These are phyloP conservation scores for Magnolia kwangsiensis DNA, from an alignment of 164 flowering plant species.

Conservation along the genomic window DNA sequence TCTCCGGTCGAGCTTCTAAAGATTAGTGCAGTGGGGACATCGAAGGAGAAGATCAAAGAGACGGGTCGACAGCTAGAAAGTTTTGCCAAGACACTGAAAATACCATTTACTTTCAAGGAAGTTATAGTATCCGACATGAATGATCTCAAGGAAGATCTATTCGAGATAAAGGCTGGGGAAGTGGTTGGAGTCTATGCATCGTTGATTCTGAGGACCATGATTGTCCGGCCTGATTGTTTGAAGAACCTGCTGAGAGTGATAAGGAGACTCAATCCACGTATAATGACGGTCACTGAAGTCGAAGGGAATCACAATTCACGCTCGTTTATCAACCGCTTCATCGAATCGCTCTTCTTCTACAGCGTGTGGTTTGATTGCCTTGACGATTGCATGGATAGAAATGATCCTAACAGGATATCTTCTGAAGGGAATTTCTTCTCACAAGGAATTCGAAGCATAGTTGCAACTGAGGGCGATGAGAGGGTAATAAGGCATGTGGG, in stretches of 20 bases:
- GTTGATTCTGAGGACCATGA: slow-evolving; percentile 14
- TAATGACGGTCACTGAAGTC: slow-evolving; percentile 44
- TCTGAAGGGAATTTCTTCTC: slow-evolving; percentile 27
- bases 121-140: slow-evolving; percentile 32
- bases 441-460: slow-evolving; percentile 35
- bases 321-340: slow-evolving; percentile 40
- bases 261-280: slow-evolving; percentile 34
- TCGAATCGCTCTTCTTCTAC: slow-evolving; percentile 47
- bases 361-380: slow-evolving; percentile 48
- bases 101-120: slow-evolving; percentile 32
- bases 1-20: slow-evolving; percentile 41
- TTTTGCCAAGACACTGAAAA: slow-evolving; percentile 33
- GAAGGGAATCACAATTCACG: slow-evolving; percentile 54
- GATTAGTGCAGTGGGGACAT: slow-evolving; percentile 36
- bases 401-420: slow-evolving; percentile 24
- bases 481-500: slow-evolving; percentile 40
- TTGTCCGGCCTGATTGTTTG: slow-evolving; percentile 20
- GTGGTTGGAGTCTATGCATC: slow-evolving; percentile 31
- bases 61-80: slow-evolving; percentile 31
- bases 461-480: slow-evolving; percentile 50
- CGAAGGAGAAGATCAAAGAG: slow-evolving; percentile 16
- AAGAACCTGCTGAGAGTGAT: slow-evolving; percentile 43
- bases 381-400: slow-evolving; percentile 32
- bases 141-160: slow-evolving; percentile 33
- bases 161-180: slow-evolving; percentile 41